Evolutionary conservation across 257 asterid genomes (phyloP).

Genomic region (Capsicum chinense): DNA sequence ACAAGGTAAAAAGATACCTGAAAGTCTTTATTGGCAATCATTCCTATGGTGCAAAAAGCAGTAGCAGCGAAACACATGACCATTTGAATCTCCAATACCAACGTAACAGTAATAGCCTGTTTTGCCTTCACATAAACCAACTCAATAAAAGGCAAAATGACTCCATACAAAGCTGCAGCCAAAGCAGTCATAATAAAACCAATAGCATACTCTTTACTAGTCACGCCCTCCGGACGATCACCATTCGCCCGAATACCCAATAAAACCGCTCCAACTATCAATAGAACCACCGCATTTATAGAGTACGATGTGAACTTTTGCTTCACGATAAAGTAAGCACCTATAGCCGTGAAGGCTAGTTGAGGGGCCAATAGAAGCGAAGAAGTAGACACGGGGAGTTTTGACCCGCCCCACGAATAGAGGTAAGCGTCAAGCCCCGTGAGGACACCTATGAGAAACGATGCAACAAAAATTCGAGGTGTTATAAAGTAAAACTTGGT

Average conservation of each 20-base stretch:
- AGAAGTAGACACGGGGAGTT: constrained; percentile 24
- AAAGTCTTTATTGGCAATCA: background rate
- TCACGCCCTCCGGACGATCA: constrained; percentile 16
- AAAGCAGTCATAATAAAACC: constrained; percentile 1
- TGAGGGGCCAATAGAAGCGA: background rate
- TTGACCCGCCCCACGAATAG: background rate
- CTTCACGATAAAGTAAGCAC: constrained; percentile 3
- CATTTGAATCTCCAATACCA: constrained; percentile 19
- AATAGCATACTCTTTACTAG: background rate
- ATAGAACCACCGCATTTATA: background rate
- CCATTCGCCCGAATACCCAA: background rate
- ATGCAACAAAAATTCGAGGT: background rate
- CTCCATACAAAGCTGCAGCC: constrained; percentile 18
- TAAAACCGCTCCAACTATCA: constrained; percentile 10
- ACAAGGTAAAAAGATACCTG: background rate
- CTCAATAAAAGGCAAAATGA: constrained; percentile 17
- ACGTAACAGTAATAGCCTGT: background rate
- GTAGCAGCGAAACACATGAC: constrained; percentile 4
- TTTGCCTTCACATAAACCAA: constrained; percentile 11
- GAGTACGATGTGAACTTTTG: background rate
- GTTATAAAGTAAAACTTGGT: background rate
- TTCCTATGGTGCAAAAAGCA: background rate
- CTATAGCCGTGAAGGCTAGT: constrained; percentile 8
- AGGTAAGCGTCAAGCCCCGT: background rate
- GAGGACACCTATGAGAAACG: background rate